Conservation (phyloP, 169 alveolate species). For the Theileria orientalis region DNA sequence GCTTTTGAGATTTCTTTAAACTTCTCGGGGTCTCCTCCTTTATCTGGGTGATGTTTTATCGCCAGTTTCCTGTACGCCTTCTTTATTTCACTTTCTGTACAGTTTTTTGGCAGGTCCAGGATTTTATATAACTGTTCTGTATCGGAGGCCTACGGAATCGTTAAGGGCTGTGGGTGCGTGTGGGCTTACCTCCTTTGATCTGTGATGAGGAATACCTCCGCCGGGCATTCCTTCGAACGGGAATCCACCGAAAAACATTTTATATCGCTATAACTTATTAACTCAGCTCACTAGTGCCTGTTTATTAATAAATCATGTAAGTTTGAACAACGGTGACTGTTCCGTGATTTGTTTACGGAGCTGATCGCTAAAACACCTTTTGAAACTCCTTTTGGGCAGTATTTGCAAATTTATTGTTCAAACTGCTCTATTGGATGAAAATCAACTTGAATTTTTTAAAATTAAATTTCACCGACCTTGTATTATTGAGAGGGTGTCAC, state of each 20-base stretch:
- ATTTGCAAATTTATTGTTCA: too few relatives aligned
- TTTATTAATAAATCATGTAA: not conserved
- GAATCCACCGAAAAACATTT: slow-evolving; percentile 65
- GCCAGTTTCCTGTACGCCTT: slow-evolving; percentile 94
- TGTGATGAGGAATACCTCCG: slow-evolving; percentile 66
- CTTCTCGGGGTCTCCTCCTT: slow-evolving; percentile 97
- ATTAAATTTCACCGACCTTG: not conserved
- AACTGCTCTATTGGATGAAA: too few relatives aligned
- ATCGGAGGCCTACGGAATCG: slow-evolving; percentile 70
- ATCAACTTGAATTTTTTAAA: too few relatives aligned
- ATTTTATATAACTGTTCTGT: slow-evolving; percentile 83
- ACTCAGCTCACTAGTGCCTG: too few relatives aligned
- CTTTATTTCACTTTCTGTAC: slow-evolving; percentile 89
- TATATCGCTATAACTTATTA: not conserved
- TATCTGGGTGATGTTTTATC: slow-evolving; percentile 96
- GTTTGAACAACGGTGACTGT: not conserved
- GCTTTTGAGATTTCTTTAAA: slow-evolving; percentile 96
- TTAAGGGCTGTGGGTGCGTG: not conserved
- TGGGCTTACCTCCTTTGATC: slow-evolving; percentile 56
- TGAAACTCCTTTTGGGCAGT: too few relatives aligned
- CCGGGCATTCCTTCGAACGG: slow-evolving; percentile 69
- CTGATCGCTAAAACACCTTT: too few relatives aligned
- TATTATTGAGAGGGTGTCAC: not conserved
- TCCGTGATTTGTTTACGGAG: too few relatives aligned
- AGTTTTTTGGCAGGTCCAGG: slow-evolving; percentile 81